Conservation (phyloP, 176 grass and related monocot species). For the Oryza meyeriana region DNA sequence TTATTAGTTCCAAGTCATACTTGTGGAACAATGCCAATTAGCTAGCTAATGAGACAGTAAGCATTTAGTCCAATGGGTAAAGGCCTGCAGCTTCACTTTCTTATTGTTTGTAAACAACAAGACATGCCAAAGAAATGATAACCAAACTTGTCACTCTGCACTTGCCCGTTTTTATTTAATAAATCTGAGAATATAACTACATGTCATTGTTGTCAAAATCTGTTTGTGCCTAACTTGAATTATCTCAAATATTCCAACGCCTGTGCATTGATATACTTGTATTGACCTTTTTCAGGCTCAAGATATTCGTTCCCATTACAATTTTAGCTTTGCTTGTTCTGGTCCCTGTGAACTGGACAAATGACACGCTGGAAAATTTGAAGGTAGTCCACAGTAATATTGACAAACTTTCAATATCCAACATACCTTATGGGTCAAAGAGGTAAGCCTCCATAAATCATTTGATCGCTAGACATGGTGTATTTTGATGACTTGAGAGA, state of each 20-base stretch:
- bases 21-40: not conserved
- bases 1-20: not conserved
- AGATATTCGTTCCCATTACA: conserved; percentile 93
- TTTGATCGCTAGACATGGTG: not conserved
- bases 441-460: conserved; percentile 42
- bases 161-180: not conserved
- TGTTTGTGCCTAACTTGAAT: not conserved
- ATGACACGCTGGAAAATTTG: conserved; percentile 44
- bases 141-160: not conserved
- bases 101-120: not conserved
- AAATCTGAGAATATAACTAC: not conserved
- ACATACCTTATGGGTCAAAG: conserved; percentile 71
- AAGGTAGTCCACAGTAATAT: conserved; percentile 51
- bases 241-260: not conserved
- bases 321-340: conserved; percentile 71
- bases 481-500: not conserved
- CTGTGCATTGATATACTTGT: conserved; percentile 13
- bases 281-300: conserved; percentile 52
- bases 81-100: not conserved
- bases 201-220: not conserved
- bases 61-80: not conserved
- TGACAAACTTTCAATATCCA: conserved; percentile 92
- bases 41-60: not conserved
- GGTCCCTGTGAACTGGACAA: conserved; percentile 92
- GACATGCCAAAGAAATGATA: not conserved